These are phyloP conservation scores for Trichocladium uniseriatum DNA, from an alignment of 495 filamentous ascomycete genomes.

Conservation along the genomic window DNA sequence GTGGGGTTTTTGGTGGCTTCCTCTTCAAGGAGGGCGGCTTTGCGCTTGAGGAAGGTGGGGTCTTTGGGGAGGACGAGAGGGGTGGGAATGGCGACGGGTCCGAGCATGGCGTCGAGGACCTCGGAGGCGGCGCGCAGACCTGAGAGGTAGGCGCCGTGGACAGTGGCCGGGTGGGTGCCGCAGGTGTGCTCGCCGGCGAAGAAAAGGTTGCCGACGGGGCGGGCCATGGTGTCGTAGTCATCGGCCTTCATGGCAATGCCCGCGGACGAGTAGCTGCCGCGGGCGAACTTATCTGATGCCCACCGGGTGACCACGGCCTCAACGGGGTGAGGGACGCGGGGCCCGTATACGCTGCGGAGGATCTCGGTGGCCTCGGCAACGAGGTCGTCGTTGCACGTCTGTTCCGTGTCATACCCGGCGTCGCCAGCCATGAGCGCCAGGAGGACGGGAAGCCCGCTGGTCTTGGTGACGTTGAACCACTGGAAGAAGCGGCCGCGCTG, in stretches of 20 bases:
- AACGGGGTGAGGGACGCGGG: slow-evolving; percentile 54
- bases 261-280: slow-evolving; percentile 90
- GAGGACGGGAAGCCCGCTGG: slow-evolving; percentile 75
- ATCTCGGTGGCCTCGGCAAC: slow-evolving; percentile 70
- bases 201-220: slow-evolving; percentile 73
- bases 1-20: slow-evolving; percentile 41
- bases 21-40: slow-evolving; percentile 27
- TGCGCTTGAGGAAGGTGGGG: slow-evolving; percentile 41
- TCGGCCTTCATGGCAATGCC: slow-evolving; percentile 68
- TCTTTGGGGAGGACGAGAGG: slow-evolving; percentile 66
- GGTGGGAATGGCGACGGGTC: slow-evolving; percentile 64
- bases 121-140: slow-evolving; percentile 83
- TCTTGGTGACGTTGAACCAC: slow-evolving; percentile 92
- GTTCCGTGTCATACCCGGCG: slow-evolving; percentile 81
- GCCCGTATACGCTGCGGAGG: slow-evolving; percentile 52
- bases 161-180: slow-evolving; percentile 90
- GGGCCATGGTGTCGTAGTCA: slow-evolving; percentile 93
- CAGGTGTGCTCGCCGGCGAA: slow-evolving; percentile 97
- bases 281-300: slow-evolving; percentile 78
- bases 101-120: slow-evolving; percentile 65
- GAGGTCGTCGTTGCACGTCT: slow-evolving; percentile 59
- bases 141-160: slow-evolving; percentile 92
- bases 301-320: slow-evolving; percentile 94
- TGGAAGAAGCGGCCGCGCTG: slow-evolving; percentile 80
- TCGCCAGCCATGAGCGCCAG: slow-evolving; percentile 95